phyloP scores from a whole-genome alignment of 345 rosid genomes.

The Heritiera fomes region DNA sequence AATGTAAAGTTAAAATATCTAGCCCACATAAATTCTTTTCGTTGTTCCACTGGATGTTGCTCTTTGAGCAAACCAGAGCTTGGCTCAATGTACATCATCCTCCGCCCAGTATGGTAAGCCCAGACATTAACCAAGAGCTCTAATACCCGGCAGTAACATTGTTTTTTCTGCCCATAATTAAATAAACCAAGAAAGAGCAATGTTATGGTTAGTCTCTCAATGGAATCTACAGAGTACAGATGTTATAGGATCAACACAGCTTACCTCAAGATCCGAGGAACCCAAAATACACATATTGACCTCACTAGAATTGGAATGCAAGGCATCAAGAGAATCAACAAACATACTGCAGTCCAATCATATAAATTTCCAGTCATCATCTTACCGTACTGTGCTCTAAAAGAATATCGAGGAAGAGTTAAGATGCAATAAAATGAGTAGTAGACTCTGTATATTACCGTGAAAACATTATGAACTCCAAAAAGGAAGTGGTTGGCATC shows the following conservation, averaged over 20 bases:
- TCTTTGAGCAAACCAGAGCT: conserved; percentile 64
- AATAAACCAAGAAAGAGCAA: conserved; percentile 14
- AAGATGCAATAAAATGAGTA: conserved; percentile 15
- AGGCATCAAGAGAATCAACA: conserved; percentile 80
- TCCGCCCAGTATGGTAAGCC: conserved; percentile 90
- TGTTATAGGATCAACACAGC: conserved; percentile 16
- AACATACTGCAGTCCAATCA: conserved; percentile 65
- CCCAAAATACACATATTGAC: conserved; percentile 54
- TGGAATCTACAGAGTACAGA: not conserved
- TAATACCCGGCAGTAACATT: conserved; percentile 85
- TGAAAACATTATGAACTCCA: conserved; percentile 90
- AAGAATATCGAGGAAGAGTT: not conserved
- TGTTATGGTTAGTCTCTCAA: not conserved
- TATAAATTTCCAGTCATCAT: not conserved
- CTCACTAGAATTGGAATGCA: conserved; percentile 52
- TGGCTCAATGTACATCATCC: conserved; percentile 87
- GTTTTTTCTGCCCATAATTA: conserved; percentile 58
- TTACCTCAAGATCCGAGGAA: conserved; percentile 70
- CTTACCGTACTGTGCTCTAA: not conserved
- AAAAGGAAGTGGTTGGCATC: conserved; percentile 95
- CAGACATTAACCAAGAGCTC: conserved; percentile 87
- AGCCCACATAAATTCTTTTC: conserved; percentile 73
- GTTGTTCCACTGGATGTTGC: conserved; percentile 66
- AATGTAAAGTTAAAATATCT: conserved; percentile 74
- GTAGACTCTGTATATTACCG: conserved; percentile 40